Evolutionary conservation across 2,329 filamentous ascomycete species (phyloP).

Genomic region (Byssothecium circinans): DNA sequence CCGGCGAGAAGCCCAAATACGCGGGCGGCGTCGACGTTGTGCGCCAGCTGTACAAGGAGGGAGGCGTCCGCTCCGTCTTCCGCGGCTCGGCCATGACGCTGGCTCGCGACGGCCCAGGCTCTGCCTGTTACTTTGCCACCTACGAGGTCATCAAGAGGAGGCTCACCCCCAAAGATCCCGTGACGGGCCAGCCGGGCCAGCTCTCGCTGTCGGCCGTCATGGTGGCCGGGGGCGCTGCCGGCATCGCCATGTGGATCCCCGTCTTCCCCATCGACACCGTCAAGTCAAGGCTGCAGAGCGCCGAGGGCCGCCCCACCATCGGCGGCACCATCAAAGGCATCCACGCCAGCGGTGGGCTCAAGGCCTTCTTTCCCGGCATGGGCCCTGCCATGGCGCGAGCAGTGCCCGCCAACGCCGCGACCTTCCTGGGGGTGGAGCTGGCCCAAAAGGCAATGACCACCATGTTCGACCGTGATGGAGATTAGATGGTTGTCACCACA

Average conservation of each 20-base stretch:
- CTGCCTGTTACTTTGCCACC: slow-evolving; percentile 92
- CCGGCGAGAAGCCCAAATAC: slow-evolving; percentile 93
- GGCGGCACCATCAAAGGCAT: slow-evolving; percentile 77
- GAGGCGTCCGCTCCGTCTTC: slow-evolving; percentile 89
- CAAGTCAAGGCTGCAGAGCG: slow-evolving; percentile 91
- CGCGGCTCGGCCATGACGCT: slow-evolving; percentile 88
- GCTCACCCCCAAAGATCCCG: slow-evolving; percentile 79
- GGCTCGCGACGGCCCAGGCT: slow-evolving; percentile 89
- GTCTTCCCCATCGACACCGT: slow-evolving; percentile 98
- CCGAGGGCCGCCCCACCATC: slow-evolving; percentile 80
- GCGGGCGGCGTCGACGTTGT: slow-evolving; percentile 86
- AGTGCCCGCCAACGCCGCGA: slow-evolving; percentile 94
- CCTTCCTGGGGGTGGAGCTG: slow-evolving; percentile 83
- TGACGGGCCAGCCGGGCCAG: slow-evolving; percentile 70
- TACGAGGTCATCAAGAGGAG: slow-evolving; percentile 94
- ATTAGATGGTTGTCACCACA: slow-evolving; percentile 17
- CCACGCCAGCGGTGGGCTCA: slow-evolving; percentile 80
- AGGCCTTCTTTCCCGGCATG: slow-evolving; percentile 96
- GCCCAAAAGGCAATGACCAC: slow-evolving; percentile 82
- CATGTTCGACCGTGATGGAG: slow-evolving; percentile 58
- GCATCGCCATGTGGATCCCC: slow-evolving; percentile 98
- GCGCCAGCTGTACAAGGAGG: slow-evolving; percentile 86
- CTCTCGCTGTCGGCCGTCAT: slow-evolving; percentile 82
- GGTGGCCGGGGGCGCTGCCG: slow-evolving; percentile 83
- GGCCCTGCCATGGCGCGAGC: slow-evolving; percentile 89